Conservation (phyloP, 2,329 filamentous ascomycete genomes). For the Geosmithia putterillii region DNA sequence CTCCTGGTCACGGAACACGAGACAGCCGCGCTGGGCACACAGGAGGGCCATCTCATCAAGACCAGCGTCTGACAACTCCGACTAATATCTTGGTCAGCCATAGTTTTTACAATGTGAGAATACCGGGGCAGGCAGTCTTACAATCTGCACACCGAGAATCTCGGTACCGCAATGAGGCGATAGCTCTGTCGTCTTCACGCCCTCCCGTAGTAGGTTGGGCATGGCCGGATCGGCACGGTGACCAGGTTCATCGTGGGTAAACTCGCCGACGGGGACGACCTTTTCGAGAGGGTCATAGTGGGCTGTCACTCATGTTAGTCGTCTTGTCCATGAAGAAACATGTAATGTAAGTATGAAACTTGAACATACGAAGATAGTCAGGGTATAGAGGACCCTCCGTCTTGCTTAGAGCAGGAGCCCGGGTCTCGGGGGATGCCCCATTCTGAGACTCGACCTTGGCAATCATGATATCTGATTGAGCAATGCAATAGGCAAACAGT, state of each 20-base stretch:
- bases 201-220: constrained; percentile 11
- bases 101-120: too few relatives aligned
- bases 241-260: constrained; percentile 44
- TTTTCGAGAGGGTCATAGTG: constrained; percentile 5
- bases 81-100: too few relatives aligned
- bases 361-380: not conserved
- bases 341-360: not conserved
- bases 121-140: constrained; percentile 32
- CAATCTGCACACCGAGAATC: constrained; percentile 24
- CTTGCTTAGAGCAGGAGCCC: not conserved
- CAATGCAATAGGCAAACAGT: too few relatives aligned
- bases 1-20: constrained; percentile 22
- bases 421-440: not conserved
- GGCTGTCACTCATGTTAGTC: not conserved
- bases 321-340: not conserved
- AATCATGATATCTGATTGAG: not conserved
- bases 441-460: not conserved
- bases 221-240: constrained; percentile 23
- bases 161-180: constrained; percentile 21
- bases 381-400: not conserved
- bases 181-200: constrained; percentile 7
- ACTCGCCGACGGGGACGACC: constrained; percentile 6
- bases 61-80: constrained; percentile 22
- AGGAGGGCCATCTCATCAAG: constrained; percentile 28
- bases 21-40: constrained; percentile 25